Conservation (phyloP, 208 protist species). For the Acanthamoeba lugdunensis region DNA sequence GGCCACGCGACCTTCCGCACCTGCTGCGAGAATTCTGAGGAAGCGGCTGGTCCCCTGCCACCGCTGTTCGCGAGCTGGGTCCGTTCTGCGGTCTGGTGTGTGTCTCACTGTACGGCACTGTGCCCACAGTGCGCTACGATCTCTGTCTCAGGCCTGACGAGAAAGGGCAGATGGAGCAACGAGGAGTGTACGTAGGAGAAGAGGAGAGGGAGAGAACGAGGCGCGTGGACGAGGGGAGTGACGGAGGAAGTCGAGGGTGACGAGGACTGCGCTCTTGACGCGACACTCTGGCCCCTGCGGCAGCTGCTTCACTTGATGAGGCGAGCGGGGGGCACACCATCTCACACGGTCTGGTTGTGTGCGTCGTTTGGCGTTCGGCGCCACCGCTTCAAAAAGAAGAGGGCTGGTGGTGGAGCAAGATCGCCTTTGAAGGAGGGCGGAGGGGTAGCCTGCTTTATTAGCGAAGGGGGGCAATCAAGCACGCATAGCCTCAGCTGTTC, state of each 20-base stretch:
- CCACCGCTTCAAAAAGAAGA: background rate
- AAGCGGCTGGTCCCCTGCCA: background rate
- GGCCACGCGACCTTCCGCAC: background rate
- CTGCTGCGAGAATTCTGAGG: background rate
- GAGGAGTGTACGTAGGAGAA: background rate
- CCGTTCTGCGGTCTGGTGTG: background rate
- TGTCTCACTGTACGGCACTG: no score
- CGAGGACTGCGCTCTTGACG: background rate
- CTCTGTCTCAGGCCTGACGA: no score
- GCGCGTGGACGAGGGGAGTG: background rate
- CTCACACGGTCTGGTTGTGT: no score
- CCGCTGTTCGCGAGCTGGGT: background rate
- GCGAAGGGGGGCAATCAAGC: background rate
- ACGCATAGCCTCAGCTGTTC: background rate
- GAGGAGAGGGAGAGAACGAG: no score
- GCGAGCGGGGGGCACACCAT: no score
- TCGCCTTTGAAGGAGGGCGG: no score
- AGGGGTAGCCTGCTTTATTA: background rate
- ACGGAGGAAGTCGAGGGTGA: background rate
- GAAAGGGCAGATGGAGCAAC: background rate
- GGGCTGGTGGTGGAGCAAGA: background rate
- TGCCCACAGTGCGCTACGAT: no score
- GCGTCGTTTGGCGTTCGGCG: no score
- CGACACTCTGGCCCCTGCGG: no score
- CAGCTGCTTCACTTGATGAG: no score